A percentile compares a stretch with the other conserved stretches of the same genome.
These are phyloP conservation scores for Alternaria angustiovoidea DNA, from an alignment of 2,329 filamentous ascomycete genomes.

Conservation along the genomic window DNA sequence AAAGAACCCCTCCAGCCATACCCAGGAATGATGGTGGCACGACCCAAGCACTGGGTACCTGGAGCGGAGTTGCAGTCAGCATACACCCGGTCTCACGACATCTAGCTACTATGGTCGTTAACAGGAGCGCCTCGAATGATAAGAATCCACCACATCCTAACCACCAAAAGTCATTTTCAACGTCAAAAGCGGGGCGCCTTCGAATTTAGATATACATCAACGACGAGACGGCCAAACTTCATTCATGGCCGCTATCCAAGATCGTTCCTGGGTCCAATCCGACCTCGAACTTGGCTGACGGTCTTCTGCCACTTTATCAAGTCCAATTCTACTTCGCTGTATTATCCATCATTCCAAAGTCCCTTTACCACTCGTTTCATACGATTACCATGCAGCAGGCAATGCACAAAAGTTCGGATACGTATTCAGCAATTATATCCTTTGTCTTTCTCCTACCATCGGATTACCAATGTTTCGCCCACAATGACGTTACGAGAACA, in stretches of 20 bases:
- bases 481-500: too few species aligned
- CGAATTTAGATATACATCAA: not conserved
- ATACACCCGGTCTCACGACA: not conserved
- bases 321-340: not conserved
- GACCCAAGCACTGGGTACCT: not conserved
- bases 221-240: not conserved
- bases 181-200: not conserved
- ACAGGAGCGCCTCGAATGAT: not conserved
- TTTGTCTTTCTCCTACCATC: not conserved
- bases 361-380: not conserved
- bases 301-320: not conserved
- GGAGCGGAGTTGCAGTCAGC: not conserved
- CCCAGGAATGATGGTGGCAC: constrained; percentile 1
- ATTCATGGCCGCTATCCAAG: not conserved
- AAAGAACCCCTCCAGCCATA: not conserved
- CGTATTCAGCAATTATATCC: not conserved
- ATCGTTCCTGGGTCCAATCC: not conserved
- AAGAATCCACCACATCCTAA: not conserved
- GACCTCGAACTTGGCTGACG: not conserved
- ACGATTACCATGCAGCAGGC: not conserved
- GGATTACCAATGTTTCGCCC: rapidly evolving
- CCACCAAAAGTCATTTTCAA: not conserved
- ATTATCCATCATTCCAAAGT: not conserved
- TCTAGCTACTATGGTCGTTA: not conserved
- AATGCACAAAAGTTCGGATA: not conserved